Evolutionary conservation across 306 rosid species (phyloP), one percentile per base, ranked within the genome.

Genomic region (Inga leiocalycina): DNA sequence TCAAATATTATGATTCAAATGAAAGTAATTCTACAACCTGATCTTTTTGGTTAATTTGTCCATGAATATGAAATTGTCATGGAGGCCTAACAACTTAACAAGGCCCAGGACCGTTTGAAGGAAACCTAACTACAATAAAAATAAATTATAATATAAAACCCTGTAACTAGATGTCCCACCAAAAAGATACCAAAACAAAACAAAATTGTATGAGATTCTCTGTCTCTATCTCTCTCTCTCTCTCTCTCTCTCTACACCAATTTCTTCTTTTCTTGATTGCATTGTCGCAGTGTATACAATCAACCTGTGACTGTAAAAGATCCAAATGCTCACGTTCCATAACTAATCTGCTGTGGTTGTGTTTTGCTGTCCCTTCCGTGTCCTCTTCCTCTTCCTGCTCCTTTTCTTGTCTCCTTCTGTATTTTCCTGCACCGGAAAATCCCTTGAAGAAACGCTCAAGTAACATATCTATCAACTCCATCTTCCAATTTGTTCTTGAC

Each of bases 321-420:
- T 57, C 64, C 8, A 2, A 3, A 20, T 8, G 10, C 30, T 57
- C 30, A 57, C 34, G 34, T 46, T 24, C 46, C 57, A 14, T 24
- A 46, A 85, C 43, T 54, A 78, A 41, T 51, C 39, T 17, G 77
- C 8, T 57, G 57, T 87, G 0, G 43, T 44, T 32, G 87, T 4
- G 13, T n/a, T 57, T 73, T 67, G 77, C 54, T 72, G 74, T 51
- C 4, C 73, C 71, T 71, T 88, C 8, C 48, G 79, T 24, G 85
- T 65, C 77, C 90, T 88, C 79, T 85, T 88, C 81, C 90, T 85
- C 74, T 88, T 88, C 85, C 90, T 88, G 64, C 59, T 88, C 71
- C 86, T 88, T 78, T 76, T 87, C 66, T 49, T 49, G 69, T 85
- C 85, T 24, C 70, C 85, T 17, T 49, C 75, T 10, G 80, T 46